A percentile compares a stretch with the other conserved stretches of the same genome.
Evolutionary conservation across 169 alveolate genomes (phyloP).

Genomic region (Cryptosporidium meleagridis): DNA sequence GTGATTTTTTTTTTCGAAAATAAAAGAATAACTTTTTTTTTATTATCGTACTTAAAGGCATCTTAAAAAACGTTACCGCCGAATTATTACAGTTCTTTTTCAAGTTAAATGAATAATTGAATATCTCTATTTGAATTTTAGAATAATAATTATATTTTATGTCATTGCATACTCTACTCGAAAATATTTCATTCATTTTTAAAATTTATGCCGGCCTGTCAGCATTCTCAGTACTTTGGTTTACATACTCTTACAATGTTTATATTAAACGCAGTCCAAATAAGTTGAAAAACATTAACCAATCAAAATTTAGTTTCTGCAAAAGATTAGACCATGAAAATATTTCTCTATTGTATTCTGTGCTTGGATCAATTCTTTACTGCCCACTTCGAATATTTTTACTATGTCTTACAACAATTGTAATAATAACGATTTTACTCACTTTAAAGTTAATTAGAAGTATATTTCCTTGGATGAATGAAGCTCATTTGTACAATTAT

Average conservation of each 20-base stretch:
- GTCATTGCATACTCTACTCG: background rate
- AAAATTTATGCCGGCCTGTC: conserved; percentile 9
- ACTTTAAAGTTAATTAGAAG: conserved; percentile 10
- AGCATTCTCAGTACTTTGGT: conserved; percentile 36
- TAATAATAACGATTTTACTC: conserved; percentile 2
- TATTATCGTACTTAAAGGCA: background rate
- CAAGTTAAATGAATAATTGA: background rate
- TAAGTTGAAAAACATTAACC: background rate
- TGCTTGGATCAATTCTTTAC: conserved; percentile 35
- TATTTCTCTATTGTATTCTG: background rate
- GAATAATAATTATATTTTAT: background rate
- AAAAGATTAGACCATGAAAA: conserved; percentile 29
- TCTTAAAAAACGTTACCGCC: background rate
- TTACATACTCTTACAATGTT: conserved; percentile 6
- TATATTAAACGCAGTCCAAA: conserved; percentile 14
- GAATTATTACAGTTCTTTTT: background rate
- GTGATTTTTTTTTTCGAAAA: background rate
- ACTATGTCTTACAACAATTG: background rate
- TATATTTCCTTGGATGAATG: background rate
- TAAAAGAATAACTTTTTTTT: background rate
- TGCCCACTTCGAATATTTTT: conserved; percentile 41
- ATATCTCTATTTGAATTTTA: background rate
- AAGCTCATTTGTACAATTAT: background rate
- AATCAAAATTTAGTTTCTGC: conserved; percentile 29
- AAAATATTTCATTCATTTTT: background rate